Conservation (phyloP, 352 stramenopile species). For the Globisporangium irregulare region DNA sequence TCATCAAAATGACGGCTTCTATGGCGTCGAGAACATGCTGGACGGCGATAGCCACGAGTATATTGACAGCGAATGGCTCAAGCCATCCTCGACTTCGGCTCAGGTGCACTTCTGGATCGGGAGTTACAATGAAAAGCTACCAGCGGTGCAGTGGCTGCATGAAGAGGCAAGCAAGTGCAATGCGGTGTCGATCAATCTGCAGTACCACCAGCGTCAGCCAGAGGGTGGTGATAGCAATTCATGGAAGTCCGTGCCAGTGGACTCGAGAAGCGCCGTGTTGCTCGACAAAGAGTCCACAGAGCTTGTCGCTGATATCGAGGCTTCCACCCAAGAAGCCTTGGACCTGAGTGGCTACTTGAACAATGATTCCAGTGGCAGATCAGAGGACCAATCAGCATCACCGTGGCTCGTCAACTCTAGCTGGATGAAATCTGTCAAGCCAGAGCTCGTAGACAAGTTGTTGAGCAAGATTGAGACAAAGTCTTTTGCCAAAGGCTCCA, state of each 20-base stretch:
- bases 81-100: constrained; percentile 27
- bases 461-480: constrained; percentile 12
- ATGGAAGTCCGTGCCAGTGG: constrained; percentile 18
- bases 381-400: not conserved
- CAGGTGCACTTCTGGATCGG: constrained; percentile 67
- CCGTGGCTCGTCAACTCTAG: constrained; percentile 20
- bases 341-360: constrained; percentile 48
- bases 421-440: constrained; percentile 10
- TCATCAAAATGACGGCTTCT: constrained; percentile 56
- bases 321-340: constrained; percentile 18
- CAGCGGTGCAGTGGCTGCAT: constrained; percentile 51
- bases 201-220: constrained; percentile 6
- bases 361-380: constrained; percentile 20
- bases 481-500: constrained; percentile 18
- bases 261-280: constrained; percentile 25
- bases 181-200: constrained; percentile 12
- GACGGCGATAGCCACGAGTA: constrained; percentile 42
- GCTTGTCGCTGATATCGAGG: constrained; percentile 31
- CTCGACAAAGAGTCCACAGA: constrained; percentile 50
- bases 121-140: constrained; percentile 50
- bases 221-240: not conserved
- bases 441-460: constrained; percentile 15
- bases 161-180: not conserved
- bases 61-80: constrained; percentile 65
- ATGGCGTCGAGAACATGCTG: constrained; percentile 35